Evolutionary conservation across 805 yeast genomes (phyloP), one percentile per base, ranked within the genome.

Genomic region (Gaillardinia entomophila): DNA sequence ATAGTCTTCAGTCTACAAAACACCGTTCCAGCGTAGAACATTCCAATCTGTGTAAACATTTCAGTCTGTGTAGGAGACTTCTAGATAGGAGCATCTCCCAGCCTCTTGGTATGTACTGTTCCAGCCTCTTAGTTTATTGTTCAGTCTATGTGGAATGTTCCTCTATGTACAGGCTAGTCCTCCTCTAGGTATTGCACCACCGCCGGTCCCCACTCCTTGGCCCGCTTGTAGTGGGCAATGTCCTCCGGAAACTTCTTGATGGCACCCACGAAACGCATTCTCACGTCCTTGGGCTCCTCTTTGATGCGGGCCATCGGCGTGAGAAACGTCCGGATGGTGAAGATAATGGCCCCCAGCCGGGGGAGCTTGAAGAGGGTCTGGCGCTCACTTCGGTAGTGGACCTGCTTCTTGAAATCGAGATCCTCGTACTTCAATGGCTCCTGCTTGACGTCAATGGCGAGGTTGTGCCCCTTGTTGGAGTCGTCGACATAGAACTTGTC

Each of bases 141-240:
- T 8, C 12, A 20, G 24, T 12, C 24, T 20, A 20, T 12, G 12
- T 7, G 7, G 24, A 20, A 20, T 20, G 11, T 20, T n/a, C 27
- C n/a, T 26, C 24, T 11, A 33, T 16, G 24, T 24, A 23, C 17
- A 25, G 16, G 28, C 30, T 36, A 18, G 20, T 23, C 16, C 10
- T 16, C 22, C 22, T 19, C 16, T 12, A 45, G 34, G 30, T 43
- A 45, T 16, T 35, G 28, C 17, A 33, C 61, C 0, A 76, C 79
- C 0, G 89, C 81, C 1, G 73, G 74, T 1, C 88, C 86, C 88
- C 92, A 83, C 41, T 65, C 77, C 2, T 68, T 68, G 20, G 75
- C 66, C 36, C 75, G 66, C 53, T 84, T 84, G 59, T 84, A 84
- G 17, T 60, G 58, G 1, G 77, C 76, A 35, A 82, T 53, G 16